A percentile compares a stretch with the other conserved stretches of the same genome.
Evolutionary conservation across 2,329 filamentous ascomycete genomes (phyloP).

Genomic region (Myriosclerotinia curreyana): DNA sequence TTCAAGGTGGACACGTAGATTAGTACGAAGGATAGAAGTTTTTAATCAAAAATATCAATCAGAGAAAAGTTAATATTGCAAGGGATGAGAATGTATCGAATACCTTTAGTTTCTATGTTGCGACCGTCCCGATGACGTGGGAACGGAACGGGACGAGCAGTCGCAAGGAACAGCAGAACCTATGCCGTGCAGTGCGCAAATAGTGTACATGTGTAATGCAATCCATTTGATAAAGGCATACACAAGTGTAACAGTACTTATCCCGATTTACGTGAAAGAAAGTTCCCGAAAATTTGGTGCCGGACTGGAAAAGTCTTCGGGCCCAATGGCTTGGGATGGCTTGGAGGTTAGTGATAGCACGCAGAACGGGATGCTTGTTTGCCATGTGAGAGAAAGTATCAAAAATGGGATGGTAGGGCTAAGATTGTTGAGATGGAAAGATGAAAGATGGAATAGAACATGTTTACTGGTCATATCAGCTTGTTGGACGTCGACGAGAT

Average conservation of each 20-base stretch:
- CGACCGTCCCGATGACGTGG: background rate
- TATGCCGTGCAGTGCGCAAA: slow-evolving; percentile 10
- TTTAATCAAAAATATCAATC: background rate
- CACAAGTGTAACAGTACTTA: background rate
- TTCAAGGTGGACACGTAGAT: too few species aligned
- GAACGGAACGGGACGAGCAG: slow-evolving; percentile 1
- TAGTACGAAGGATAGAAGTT: background rate
- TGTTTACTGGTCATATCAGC: background rate
- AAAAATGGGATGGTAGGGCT: slow-evolving; percentile 6
- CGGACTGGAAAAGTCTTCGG: background rate
- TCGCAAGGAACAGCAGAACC: background rate
- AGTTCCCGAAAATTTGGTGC: background rate
- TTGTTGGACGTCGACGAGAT: slow-evolving; percentile 7
- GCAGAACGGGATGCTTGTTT: slow-evolving; percentile 6
- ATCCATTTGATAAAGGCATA: background rate
- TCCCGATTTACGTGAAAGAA: background rate
- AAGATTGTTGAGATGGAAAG: background rate
- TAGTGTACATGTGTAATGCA: slow-evolving; percentile 3
- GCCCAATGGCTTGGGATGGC: background rate
- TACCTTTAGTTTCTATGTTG: background rate
- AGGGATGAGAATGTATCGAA: background rate
- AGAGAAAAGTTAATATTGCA: background rate
- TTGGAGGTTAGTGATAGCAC: background rate
- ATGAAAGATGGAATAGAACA: slow-evolving; percentile 3
- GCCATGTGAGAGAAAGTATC: slow-evolving; percentile 8